Evolutionary conservation across 2,329 filamentous ascomycete genomes (phyloP).

Genomic region (Phialocephala sp.): DNA sequence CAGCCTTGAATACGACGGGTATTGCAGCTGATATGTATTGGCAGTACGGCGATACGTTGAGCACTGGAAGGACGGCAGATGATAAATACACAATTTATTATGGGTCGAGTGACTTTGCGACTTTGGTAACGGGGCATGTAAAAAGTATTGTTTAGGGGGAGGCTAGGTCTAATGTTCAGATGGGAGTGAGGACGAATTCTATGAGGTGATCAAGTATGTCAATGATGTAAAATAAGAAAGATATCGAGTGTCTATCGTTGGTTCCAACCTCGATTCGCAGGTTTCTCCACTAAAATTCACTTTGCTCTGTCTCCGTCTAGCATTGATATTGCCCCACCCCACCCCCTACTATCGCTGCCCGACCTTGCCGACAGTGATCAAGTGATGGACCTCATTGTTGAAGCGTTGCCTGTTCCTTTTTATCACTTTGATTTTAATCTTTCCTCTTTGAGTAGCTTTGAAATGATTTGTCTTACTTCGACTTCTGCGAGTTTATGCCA

Average conservation of each 20-base stretch:
- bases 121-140: constrained; percentile 10
- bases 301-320: no score
- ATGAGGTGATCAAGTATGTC: not conserved
- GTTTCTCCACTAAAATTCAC: no score
- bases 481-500: no score
- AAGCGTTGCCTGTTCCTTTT: no score
- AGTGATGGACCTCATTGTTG: no score
- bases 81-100: constrained; percentile 28
- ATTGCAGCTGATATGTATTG: constrained; percentile 40
- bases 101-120: constrained; percentile 7
- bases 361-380: no score
- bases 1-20: constrained; percentile 24
- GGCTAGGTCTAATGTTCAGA: not conserved
- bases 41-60: constrained; percentile 40
- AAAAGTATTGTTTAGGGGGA: not conserved
- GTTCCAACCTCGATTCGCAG: not conserved
- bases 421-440: no score
- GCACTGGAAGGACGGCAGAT: constrained; percentile 32
- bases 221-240: no score
- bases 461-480: no score
- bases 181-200: not conserved
- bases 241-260: not conserved
- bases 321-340: no score
- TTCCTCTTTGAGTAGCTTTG: no score
- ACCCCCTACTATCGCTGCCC: no score